Evolutionary conservation across 2,329 filamentous ascomycete genomes (phyloP), one percentile per base, ranked within the genome.

Genomic region (Aspergillus ibericus): DNA sequence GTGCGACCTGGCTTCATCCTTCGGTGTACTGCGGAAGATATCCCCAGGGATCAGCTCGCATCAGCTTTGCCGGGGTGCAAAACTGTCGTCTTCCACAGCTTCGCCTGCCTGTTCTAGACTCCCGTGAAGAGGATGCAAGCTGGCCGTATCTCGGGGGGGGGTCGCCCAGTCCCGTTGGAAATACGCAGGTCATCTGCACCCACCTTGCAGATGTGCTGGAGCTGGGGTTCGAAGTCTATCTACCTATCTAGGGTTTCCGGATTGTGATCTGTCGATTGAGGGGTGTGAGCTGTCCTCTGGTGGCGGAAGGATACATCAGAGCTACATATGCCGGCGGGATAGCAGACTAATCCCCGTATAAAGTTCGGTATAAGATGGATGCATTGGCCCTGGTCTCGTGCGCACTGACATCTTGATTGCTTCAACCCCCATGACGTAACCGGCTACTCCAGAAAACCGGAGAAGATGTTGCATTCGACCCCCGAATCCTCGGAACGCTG

Each of bases 391-490:
- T 29, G 44, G 44, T 42, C 51, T 27, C 51, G 36, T 53, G 51
- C 51, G 51, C 51, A 53, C 51, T 53, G 51, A 53, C 51, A 53
- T 53, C 36, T 53, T 53, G 36, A 32, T 53, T 53, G 51, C 51
- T 53, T 38, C 34, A 53, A 27, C 51, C 12, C 13, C 36, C n/a
- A 40, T 53, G 51, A 53, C 51, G 51, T 53, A 40, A 53, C 36
- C 25, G 48, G 49, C 12, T 38, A 22, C 36, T 36, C 13, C 32
- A 20, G 38, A 20, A 42, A 42, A 22, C 38, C 38, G 38, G 38
- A 42, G 38, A 20, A 13, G 38, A 42, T 18, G 49, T 36, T 48
- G 44, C 34, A 50, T 35, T 35, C 48, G 32, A 36, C 22, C 27
- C 27, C 27, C 10, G 20, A 40, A 52, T 38, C 22, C 50, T 15